Conservation (phyloP, 2,329 filamentous ascomycete genomes). For the Bipolaris sorokiniana region DNA sequence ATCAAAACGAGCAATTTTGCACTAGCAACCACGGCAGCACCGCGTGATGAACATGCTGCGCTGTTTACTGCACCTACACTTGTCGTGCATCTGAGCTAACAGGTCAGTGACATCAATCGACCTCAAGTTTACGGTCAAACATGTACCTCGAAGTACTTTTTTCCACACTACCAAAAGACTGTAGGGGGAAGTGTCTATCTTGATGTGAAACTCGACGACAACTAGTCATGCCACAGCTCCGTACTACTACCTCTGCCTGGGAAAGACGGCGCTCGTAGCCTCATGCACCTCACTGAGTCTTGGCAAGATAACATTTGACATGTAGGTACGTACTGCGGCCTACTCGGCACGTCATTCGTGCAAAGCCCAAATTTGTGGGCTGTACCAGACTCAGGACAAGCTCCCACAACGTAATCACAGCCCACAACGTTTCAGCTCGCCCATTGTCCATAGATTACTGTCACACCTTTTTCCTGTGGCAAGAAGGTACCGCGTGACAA, state of each 20-base stretch:
- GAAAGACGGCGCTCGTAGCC: no score
- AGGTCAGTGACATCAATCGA: conserved; percentile 1
- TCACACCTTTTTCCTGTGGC: background rate
- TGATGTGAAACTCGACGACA: no score
- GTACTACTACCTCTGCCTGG: no score
- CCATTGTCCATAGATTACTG: background rate
- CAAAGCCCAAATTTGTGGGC: background rate
- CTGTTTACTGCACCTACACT: conserved; percentile 5
- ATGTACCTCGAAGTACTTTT: background rate
- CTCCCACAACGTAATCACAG: background rate
- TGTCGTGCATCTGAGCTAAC: conserved; percentile 6
- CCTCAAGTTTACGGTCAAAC: background rate
- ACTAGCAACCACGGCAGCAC: conserved; percentile 1
- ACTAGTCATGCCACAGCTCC: no score
- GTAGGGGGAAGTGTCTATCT: background rate
- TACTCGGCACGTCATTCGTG: background rate
- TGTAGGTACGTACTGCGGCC: background rate
- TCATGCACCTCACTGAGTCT: background rate
- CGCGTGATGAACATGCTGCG: conserved; percentile 7
- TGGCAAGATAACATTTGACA: background rate
- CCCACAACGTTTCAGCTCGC: background rate
- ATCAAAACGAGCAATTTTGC: background rate
- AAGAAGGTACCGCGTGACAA: background rate
- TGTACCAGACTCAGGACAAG: background rate
- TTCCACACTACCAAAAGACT: background rate